Evolutionary conservation across 768 basidiomycete genomes (phyloP), one percentile per base, ranked within the genome.

Genomic region (Pulveroboletus ravenelii): DNA sequence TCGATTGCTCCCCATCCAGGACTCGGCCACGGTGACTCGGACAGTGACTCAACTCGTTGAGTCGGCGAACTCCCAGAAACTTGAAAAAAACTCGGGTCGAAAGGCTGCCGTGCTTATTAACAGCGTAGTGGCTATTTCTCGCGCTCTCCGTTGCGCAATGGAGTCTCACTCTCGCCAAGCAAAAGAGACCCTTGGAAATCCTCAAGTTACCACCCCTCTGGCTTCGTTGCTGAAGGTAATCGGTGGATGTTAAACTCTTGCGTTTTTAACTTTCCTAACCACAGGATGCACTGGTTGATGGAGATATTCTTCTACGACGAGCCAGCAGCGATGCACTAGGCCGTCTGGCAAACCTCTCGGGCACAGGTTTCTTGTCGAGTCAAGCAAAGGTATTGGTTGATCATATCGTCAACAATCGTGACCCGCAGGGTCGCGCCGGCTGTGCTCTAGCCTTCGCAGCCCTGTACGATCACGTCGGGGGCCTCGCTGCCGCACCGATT

Each of bases 361-460:
- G 87, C 5, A 90, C 85, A 7, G 79, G 77, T 37, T 95, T 93
- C 73, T 74, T 97, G 44, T 88, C 89, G 1, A 78, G 77, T 40
- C 89, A 94, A 66, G 86, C 92, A 54, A 96, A 96, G 67, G 82
- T 82, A 54, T 75, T 97, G 5, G 93, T 98, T 9, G 89, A 96
- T 58, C 87, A 93, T 60, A 88, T 98, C 20, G 92, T 98, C 49
- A 91, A 78, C 68, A 96, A 98, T 65, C 87, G 95, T 15, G 89
- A 95, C 65, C 95, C 96, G 0, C 79, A 89, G 54, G 85, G 85
- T 20, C 83, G 96, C 15, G 94, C 95, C 14, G 96, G 96, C 0
- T 97, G 93, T 63, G 92, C 93, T 0, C 70, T 93, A 34, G 88
- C 94, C 0, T 92, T 98, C 60, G 92, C 93, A 12, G 81, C 93